Evolutionary conservation across 164 flowering plant genomes (phyloP).

Genomic region (Santalum album): DNA sequence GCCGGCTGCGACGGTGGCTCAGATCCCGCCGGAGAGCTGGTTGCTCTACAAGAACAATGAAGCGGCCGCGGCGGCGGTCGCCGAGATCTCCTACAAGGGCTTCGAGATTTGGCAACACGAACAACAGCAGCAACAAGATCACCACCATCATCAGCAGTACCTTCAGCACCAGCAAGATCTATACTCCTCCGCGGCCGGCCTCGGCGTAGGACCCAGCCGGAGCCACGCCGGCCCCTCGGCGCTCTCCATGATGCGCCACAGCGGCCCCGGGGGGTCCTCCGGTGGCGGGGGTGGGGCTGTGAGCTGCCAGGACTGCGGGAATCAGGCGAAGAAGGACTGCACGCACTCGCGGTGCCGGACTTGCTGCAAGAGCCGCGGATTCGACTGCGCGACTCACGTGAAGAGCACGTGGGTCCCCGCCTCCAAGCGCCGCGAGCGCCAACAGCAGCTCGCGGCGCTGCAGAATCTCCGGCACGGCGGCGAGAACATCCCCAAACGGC

Average conservation of each 20-base stretch:
- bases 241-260: conserved; percentile 28
- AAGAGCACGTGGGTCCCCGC: conserved; percentile 92
- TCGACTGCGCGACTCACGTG: conserved; percentile 65
- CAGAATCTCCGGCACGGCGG: conserved; percentile 20
- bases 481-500: conserved; percentile 36
- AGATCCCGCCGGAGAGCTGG: conserved; percentile 26
- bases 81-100: conserved; percentile 27
- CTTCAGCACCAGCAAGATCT: conserved; percentile 13
- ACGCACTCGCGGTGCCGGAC: conserved; percentile 65
- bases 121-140: conserved; percentile 10
- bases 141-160: conserved; percentile 3
- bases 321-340: conserved; percentile 87
- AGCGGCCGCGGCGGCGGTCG: conserved; percentile 1
- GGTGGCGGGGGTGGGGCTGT: conserved; percentile 21
- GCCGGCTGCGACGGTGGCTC: not conserved
- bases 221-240: conserved; percentile 14
- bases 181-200: conserved; percentile 16
- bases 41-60: conserved; percentile 23
- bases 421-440: conserved; percentile 59
- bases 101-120: conserved; percentile 45
- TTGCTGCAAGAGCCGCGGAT: conserved; percentile 78
- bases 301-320: conserved; percentile 80
- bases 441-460: conserved; percentile 36
- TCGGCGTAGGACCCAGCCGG: conserved; percentile 26
- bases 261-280: conserved; percentile 5